phyloP scores from a whole-genome alignment of 805 yeast species.

The Grigorovia jiainica region DNA sequence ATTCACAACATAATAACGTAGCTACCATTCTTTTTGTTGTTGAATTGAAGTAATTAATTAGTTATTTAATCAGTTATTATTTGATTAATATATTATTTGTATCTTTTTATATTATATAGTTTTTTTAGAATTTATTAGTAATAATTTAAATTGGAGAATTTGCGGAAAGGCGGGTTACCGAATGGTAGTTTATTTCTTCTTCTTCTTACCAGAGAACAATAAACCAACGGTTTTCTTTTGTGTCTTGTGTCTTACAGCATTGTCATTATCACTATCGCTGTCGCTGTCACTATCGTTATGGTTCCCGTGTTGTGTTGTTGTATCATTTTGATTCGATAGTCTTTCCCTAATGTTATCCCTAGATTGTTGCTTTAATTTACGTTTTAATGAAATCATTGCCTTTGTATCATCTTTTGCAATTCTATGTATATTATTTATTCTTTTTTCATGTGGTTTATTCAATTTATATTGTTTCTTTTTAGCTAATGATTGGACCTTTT shows the following conservation, averaged over 20 bases:
- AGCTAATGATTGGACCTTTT: slow-evolving; percentile 24
- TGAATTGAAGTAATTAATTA: too few relatives aligned
- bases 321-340: background rate
- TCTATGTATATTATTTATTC: slow-evolving; percentile 16
- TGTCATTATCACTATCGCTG: slow-evolving; percentile 12
- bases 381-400: slow-evolving; percentile 29
- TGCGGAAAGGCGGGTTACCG: too few relatives aligned
- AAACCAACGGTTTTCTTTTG: slow-evolving; percentile 21
- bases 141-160: background rate
- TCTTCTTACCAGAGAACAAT: slow-evolving; percentile 18
- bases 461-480: slow-evolving; percentile 21
- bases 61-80: too few relatives aligned
- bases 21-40: slow-evolving; percentile 29
- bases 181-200: too few relatives aligned
- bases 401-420: slow-evolving; percentile 26
- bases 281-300: slow-evolving; percentile 5
- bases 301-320: too few relatives aligned
- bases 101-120: background rate
- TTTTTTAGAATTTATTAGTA: background rate
- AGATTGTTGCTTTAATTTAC: slow-evolving; percentile 22
- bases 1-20: slow-evolving; percentile 92
- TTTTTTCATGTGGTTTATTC: slow-evolving; percentile 2
- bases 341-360: background rate
- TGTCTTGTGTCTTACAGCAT: slow-evolving; percentile 9
- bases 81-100: background rate